Evolutionary conservation across 768 basidiomycete genomes (phyloP).

Genomic region (Serendipita sp.): DNA sequence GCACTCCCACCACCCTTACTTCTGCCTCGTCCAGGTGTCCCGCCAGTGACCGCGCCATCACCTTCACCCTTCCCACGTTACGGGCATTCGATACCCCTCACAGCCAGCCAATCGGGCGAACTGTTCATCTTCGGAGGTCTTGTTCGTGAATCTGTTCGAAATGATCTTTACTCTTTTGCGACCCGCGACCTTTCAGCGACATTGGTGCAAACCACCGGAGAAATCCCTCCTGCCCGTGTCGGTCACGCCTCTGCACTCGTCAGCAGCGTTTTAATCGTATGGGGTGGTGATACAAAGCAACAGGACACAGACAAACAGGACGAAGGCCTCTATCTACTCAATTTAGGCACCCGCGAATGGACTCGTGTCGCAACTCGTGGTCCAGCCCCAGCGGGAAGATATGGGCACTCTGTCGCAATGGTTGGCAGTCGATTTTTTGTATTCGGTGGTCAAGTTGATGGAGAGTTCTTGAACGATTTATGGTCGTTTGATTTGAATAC

Average conservation of each 20-base stretch:
- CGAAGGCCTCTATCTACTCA: constrained; percentile 83
- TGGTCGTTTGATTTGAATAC: constrained; percentile 95
- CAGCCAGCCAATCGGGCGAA: constrained; percentile 64
- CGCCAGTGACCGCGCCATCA: constrained; percentile 49
- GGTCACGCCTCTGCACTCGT: constrained; percentile 94
- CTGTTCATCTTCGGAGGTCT: constrained; percentile 95
- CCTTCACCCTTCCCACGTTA: constrained; percentile 92
- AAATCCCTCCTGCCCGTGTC: constrained; percentile 77
- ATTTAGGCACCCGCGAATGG: constrained; percentile 91
- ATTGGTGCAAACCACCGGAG: constrained; percentile 74
- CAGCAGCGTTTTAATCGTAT: constrained; percentile 87
- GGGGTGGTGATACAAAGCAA: constrained; percentile 90
- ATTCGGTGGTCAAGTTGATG: constrained; percentile 93
- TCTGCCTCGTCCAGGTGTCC: constrained; percentile 45
- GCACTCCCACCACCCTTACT: constrained; percentile 48
- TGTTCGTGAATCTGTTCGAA: constrained; percentile 73
- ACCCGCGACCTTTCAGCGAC: constrained; percentile 63
- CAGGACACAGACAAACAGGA: constrained; percentile 59
- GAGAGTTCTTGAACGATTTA: constrained; percentile 84
- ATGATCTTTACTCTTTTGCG: constrained; percentile 87
- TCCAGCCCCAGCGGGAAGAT: constrained; percentile 68
- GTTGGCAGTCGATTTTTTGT: constrained; percentile 80
- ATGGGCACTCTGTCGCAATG: constrained; percentile 94
- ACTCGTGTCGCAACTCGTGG: constrained; percentile 68
- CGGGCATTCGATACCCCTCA: constrained; percentile 78